Conservation (phyloP, 2,329 filamentous ascomycete genomes). For the Neoarthrinium moseri region DNA sequence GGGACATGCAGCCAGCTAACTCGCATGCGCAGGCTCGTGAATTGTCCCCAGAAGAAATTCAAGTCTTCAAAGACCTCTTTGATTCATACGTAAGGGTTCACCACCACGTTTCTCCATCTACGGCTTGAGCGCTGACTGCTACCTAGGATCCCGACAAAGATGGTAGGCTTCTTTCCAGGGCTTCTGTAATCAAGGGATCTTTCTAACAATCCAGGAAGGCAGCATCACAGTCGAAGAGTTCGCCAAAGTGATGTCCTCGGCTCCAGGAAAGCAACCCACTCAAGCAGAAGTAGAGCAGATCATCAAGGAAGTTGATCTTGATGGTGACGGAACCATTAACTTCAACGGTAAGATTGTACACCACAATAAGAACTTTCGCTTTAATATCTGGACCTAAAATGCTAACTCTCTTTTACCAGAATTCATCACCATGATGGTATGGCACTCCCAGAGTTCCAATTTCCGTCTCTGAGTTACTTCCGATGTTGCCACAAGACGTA, state of each 20-base stretch:
- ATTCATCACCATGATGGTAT: conserved; percentile 42
- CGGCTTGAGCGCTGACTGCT: conserved; percentile 6
- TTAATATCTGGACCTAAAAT: neutral
- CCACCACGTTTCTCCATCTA: neutral
- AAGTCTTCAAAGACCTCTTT: conserved; percentile 28
- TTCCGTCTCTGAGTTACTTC: too few species aligned
- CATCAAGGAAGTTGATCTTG: conserved; percentile 35
- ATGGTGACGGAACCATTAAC: conserved; percentile 37
- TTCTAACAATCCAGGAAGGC: conserved; percentile 17
- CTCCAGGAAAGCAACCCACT: conserved; percentile 24
- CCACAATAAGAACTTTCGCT: neutral
- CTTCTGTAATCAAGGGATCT: neutral
- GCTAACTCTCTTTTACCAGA: too few species aligned
- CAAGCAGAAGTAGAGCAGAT: conserved; percentile 35
- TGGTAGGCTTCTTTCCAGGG: conserved; percentile 15
- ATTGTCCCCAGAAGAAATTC: conserved; percentile 24
- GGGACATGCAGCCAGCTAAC: too few species aligned
- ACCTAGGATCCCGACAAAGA: conserved; percentile 24
- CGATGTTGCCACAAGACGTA: too few species aligned
- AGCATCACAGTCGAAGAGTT: conserved; percentile 37
- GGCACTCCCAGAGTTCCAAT: conserved; percentile 32
- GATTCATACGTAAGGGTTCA: conserved; percentile 24
- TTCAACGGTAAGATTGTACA: conserved; percentile 30
- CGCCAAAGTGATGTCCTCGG: conserved; percentile 33
- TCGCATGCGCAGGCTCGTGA: conserved; percentile 16